Conservation (phyloP, 805 yeast genomes). For the Lipomyces starkeyi region DNA sequence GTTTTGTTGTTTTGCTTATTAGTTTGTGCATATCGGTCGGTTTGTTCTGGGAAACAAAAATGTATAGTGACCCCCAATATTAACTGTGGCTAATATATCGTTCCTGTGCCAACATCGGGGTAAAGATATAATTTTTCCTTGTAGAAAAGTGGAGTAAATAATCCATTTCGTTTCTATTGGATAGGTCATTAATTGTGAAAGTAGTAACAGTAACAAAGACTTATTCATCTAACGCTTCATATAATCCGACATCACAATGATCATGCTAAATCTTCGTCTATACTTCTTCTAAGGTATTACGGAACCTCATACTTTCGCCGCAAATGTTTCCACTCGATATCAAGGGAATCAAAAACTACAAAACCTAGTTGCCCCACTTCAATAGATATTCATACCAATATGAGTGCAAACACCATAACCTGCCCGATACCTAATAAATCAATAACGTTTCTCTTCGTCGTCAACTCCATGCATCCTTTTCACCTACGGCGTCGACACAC, state of each 20-base stretch:
- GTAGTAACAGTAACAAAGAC: not conserved
- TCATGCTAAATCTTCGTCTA: not conserved
- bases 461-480: not conserved
- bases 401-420: not conserved
- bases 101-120: not conserved
- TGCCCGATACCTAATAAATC: not conserved
- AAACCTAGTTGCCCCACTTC: not conserved
- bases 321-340: not conserved
- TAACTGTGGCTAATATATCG: not conserved
- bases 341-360: not conserved
- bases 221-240: not conserved
- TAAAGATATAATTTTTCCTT: no score
- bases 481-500: not conserved
- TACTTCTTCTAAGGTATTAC: not conserved
- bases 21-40: not conserved
- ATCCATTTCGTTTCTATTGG: no score
- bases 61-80: not conserved
- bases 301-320: no score
- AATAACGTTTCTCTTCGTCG: not conserved
- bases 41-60: not conserved
- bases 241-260: not conserved
- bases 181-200: no score
- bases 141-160: no score
- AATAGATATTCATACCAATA: not conserved
- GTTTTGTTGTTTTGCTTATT: not conserved